A percentile compares a stretch with the other conserved stretches of the same genome.
phyloP scores from a whole-genome alignment of 257 asterid species.

The Knoxia roxburghii region DNA sequence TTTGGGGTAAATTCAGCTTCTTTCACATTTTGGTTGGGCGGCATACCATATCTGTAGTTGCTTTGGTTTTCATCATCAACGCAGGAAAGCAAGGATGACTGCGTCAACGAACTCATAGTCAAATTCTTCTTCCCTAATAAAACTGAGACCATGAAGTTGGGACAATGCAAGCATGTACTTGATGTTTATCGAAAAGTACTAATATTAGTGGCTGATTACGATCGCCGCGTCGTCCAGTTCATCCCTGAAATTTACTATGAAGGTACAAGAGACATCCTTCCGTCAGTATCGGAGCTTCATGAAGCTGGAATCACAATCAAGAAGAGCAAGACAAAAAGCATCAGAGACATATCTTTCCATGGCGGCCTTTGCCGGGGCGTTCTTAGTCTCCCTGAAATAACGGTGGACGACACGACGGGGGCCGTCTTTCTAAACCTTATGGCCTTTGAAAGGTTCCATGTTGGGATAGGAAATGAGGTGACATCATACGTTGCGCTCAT shows the following conservation, averaged over 20 bases:
- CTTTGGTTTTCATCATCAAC: no score
- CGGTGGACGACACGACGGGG: slow-evolving; percentile 43
- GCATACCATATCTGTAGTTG: no score
- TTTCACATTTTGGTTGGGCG: no score
- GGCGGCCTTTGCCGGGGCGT: slow-evolving; percentile 20
- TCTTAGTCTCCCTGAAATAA: slow-evolving; percentile 39
- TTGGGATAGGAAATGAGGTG: slow-evolving; percentile 45
- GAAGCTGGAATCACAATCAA: slow-evolving; percentile 46
- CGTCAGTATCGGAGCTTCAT: slow-evolving; percentile 49
- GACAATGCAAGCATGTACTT: slow-evolving; percentile 28
- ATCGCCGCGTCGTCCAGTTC: no score
- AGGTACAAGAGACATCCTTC: slow-evolving; percentile 29
- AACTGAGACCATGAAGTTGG: no score
- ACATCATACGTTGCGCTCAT: slow-evolving; percentile 48
- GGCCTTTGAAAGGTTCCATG: slow-evolving; percentile 50
- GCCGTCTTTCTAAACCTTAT: slow-evolving; percentile 41
- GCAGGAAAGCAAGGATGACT: not conserved
- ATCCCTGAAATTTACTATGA: not conserved
- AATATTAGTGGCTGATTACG: not conserved
- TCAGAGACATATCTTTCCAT: slow-evolving; percentile 36
- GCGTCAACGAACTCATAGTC: slow-evolving; percentile 9
- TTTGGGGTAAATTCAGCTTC: no score
- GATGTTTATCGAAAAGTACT: slow-evolving; percentile 25
- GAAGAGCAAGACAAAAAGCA: slow-evolving; percentile 29
- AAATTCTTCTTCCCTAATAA: slow-evolving; percentile 15